phyloP scores from a whole-genome alignment of 2,329 filamentous ascomycete species.

The Elsinoe batatas region DNA sequence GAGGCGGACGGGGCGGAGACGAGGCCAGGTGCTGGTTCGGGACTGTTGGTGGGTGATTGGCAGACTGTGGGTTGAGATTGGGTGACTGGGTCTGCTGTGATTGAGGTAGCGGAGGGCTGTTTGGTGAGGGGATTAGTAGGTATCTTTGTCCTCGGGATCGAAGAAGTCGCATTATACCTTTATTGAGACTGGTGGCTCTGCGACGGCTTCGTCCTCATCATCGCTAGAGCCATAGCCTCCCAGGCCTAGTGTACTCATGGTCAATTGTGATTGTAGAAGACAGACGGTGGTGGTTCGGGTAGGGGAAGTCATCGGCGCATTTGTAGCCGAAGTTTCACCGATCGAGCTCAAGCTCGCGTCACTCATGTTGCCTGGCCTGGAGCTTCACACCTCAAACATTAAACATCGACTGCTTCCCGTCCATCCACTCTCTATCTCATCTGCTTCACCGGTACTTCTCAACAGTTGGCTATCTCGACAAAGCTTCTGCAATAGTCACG shows the following conservation, averaged over 20 bases:
- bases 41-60: too few relatives aligned
- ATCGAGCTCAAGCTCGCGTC: conserved; percentile 12
- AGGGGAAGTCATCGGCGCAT: not conserved
- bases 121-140: conserved; percentile 34
- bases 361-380: conserved; percentile 5
- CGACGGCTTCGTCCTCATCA: conserved; percentile 29
- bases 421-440: too few relatives aligned
- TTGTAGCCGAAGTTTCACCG: conserved; percentile 8
- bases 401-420: not conserved
- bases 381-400: not conserved
- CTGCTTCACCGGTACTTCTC: too few relatives aligned
- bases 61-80: not conserved
- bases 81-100: conserved; percentile 7
- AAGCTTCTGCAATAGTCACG: not conserved
- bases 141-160: conserved; percentile 30
- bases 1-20: conserved; percentile 11
- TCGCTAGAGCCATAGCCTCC: conserved; percentile 39
- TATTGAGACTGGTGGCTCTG: conserved; percentile 20
- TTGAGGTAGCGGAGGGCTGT: not conserved
- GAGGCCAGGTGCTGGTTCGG: conserved; percentile 14
- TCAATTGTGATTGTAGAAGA: not conserved
- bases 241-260: conserved; percentile 31
- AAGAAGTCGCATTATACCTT: conserved; percentile 29
- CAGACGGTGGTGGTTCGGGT: not conserved
- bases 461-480: not conserved